Evolutionary conservation across 257 asterid genomes (phyloP), one percentile per base, ranked within the genome.

Genomic region (Mentha longifolia): DNA sequence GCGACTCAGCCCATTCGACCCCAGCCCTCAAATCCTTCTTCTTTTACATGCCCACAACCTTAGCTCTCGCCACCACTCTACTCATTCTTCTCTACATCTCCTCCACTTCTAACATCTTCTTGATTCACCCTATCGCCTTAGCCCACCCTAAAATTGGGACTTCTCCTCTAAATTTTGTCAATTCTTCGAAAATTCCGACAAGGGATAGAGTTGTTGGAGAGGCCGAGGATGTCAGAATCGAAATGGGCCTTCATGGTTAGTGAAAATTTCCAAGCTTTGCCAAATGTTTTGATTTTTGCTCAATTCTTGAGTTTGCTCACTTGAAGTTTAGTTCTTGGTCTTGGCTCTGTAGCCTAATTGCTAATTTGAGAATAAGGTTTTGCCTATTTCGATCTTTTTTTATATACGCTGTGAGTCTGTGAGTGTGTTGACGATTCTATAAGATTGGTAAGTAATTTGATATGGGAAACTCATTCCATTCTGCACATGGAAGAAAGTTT

Each of bases 21-120:
- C 74, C 47, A 76, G 60, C 81, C 4, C 71, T 81, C 45, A 87
- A 78, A 71, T 65, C 82, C 55, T 58, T 76, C 12, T 80, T 92
- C 81, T 75, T 82, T 61, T 76, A 86, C 65, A 60, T 92, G 74
- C 97, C 92, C 56, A 80, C 90, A 13, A 77, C 89, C 79, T 81
- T 90, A 73, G 92, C 91, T 82, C 88, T 92, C 37, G 61, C 87
- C 51, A 85, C 95, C 65, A 84, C 86, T 64, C 83, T 87, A 37
- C 81, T 79, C 76, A 79, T 88, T 73, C 75, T 90, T 49, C 82
- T 85, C 77, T 90, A 90, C 76, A 83, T 88, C 70, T 84, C 85
- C 62, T 88, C 83, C 62, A 87, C 92, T 62, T 88, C 97, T 41
- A 82, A 74, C 64, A 69, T 89, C 59, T 87, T 87, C 82, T 77